These are phyloP conservation scores for Sporisorium sorghi DNA, from an alignment of 1,284 basidiomycete species.

Conservation along the genomic window DNA sequence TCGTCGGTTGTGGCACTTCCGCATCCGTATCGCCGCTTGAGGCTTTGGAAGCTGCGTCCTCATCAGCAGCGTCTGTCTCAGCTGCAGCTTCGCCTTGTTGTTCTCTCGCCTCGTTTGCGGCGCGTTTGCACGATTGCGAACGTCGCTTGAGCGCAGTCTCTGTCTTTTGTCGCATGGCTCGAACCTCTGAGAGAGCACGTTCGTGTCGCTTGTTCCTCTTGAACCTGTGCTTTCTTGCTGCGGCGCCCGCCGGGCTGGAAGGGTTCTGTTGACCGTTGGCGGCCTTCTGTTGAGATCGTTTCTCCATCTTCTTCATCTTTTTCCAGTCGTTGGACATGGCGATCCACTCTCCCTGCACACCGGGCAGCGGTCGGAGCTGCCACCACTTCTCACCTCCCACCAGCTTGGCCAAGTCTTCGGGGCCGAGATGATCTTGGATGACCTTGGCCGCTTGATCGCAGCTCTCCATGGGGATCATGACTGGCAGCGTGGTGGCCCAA, in stretches of 20 bases:
- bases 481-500: conserved; percentile 83
- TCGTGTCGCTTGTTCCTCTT: conserved; percentile 40
- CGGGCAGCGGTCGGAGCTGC: conserved; percentile 75
- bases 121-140: conserved; percentile 25
- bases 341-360: conserved; percentile 91
- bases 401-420: conserved; percentile 79
- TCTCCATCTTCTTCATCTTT: conserved; percentile 62
- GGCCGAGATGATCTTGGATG: conserved; percentile 85
- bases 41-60: conserved; percentile 11
- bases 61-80: not conserved
- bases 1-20: conserved; percentile 20
- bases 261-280: conserved; percentile 2
- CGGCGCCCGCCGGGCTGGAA: conserved; percentile 2
- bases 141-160: conserved; percentile 28
- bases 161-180: conserved; percentile 35
- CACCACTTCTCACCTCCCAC: conserved; percentile 96
- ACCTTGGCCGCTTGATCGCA: conserved; percentile 82
- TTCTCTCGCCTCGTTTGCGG: conserved; percentile 3
- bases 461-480: conserved; percentile 75
- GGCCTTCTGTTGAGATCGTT: conserved; percentile 16
- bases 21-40: conserved; percentile 1
- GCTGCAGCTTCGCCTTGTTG: not conserved
- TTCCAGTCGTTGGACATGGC: conserved; percentile 72
- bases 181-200: conserved; percentile 36
- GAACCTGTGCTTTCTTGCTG: conserved; percentile 1